Conservation (phyloP, 2,329 filamentous ascomycete species). For the Claviceps lovelessii region DNA sequence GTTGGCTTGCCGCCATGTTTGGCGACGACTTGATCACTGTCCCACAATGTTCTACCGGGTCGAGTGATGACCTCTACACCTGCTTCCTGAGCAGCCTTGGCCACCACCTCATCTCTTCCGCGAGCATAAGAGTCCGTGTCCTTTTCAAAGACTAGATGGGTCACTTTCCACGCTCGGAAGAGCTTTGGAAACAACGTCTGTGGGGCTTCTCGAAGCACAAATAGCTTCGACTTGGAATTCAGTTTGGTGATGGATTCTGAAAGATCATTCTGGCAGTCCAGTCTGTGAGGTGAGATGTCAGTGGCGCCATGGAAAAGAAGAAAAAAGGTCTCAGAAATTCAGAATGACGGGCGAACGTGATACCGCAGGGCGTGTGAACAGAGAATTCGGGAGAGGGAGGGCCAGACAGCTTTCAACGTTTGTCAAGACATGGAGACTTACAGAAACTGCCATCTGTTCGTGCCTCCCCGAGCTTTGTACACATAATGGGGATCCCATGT, state of each 20-base stretch:
- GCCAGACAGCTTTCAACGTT: neutral
- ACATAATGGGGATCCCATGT: slow-evolving; percentile 75
- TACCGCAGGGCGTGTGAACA: neutral
- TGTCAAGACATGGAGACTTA: slow-evolving; percentile 16
- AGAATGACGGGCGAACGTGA: neutral
- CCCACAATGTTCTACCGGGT: slow-evolving; percentile 56
- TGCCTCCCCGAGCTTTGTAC: slow-evolving; percentile 52
- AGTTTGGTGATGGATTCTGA: slow-evolving; percentile 51
- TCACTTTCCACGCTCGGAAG: slow-evolving; percentile 58
- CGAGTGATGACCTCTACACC: slow-evolving; percentile 54
- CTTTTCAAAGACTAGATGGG: slow-evolving; percentile 65
- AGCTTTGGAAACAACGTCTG: slow-evolving; percentile 58
- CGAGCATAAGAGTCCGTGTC: slow-evolving; percentile 62
- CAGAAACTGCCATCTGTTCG: slow-evolving; percentile 64
- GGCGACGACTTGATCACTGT: slow-evolving; percentile 54
- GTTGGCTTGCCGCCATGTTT: slow-evolving; percentile 55
- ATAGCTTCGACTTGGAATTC: slow-evolving; percentile 57
- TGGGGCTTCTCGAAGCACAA: slow-evolving; percentile 57
- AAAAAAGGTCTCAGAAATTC: neutral
- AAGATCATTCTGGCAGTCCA: slow-evolving; percentile 61
- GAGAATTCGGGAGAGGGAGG: no score
- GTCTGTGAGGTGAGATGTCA: slow-evolving; percentile 21
- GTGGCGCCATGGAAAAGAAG: neutral
- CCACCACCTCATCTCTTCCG: slow-evolving; percentile 46
- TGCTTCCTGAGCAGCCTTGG: slow-evolving; percentile 43